Evolutionary conservation across 2,329 filamentous ascomycete species (phyloP).

Genomic region (Arachnomyces sp.): DNA sequence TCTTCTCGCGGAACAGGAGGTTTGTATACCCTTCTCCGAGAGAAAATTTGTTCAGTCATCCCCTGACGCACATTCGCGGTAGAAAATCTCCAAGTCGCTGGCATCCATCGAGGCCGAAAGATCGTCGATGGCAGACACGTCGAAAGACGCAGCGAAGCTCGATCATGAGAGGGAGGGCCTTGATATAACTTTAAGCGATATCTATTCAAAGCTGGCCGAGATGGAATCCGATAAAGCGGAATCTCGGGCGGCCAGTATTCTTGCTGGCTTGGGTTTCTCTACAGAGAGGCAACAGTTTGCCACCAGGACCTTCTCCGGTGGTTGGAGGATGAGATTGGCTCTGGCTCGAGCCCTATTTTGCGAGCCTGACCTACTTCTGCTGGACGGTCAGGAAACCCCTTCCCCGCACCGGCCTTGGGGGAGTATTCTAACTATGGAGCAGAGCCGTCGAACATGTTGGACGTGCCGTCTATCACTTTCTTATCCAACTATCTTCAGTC

Average conservation of each 20-base stretch:
- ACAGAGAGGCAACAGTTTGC: slow-evolving; percentile 82
- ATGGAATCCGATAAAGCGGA: slow-evolving; percentile 99
- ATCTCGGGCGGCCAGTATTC: slow-evolving; percentile 85
- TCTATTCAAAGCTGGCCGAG: slow-evolving; percentile 84
- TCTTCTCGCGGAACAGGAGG: slow-evolving; percentile 76
- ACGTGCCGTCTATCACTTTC: slow-evolving; percentile 99
- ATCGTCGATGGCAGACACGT: slow-evolving; percentile 77
- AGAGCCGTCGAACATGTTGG: slow-evolving; percentile 99
- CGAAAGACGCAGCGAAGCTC: slow-evolving; percentile 73
- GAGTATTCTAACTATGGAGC: slow-evolving; percentile 14
- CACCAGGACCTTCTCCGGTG: slow-evolving; percentile 97
- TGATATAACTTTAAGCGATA: slow-evolving; percentile 81
- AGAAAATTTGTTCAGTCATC: no score
- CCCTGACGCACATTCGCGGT: slow-evolving; percentile 13
- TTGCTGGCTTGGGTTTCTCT: slow-evolving; percentile 95
- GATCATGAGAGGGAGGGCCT: slow-evolving; percentile 84
- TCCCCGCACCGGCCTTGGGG: neutral
- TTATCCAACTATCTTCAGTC: slow-evolving; percentile 87
- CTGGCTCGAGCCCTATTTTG: slow-evolving; percentile 93
- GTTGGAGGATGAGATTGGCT: slow-evolving; percentile 98
- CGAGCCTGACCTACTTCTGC: slow-evolving; percentile 87
- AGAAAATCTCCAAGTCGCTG: slow-evolving; percentile 70
- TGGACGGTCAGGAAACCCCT: slow-evolving; percentile 53
- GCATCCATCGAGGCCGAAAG: slow-evolving; percentile 69
- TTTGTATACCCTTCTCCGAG: slow-evolving; percentile 34